phyloP scores from a whole-genome alignment of 1,139 yeast genomes.

The Candida pseudoviswanathii region DNA sequence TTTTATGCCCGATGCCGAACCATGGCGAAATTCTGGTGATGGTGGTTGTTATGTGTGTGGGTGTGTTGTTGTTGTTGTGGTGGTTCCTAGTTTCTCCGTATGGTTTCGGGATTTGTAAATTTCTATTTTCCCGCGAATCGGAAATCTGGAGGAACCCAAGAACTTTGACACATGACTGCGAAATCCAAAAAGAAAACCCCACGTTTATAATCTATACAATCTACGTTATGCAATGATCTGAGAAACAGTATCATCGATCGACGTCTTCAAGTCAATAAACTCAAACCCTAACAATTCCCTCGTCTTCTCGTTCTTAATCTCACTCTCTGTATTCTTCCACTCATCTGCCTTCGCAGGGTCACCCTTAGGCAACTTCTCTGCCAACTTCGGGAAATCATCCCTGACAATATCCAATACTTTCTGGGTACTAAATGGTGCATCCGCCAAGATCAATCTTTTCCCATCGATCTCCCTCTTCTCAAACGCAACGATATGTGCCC shows the following conservation, averaged over 20 bases:
- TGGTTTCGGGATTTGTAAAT: not conserved
- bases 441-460: constrained; percentile 31
- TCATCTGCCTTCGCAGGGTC: constrained; percentile 9
- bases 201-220: too few relatives aligned
- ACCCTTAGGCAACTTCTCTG: constrained; percentile 18
- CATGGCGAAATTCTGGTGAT: not conserved
- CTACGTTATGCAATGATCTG: constrained; percentile 28
- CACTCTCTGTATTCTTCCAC: constrained; percentile 5
- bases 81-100: not conserved
- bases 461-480: constrained; percentile 26
- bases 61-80: too few relatives aligned
- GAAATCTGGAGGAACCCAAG: not conserved
- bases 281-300: constrained; percentile 37
- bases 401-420: constrained; percentile 26
- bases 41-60: not conserved
- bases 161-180: too few relatives aligned
- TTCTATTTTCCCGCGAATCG: constrained; percentile 2
- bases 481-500: constrained; percentile 44
- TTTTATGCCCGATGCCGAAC: too few relatives aligned
- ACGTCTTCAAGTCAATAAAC: constrained; percentile 35
- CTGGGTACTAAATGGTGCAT: constrained; percentile 27
- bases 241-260: constrained; percentile 41
- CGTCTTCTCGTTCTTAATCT: constrained; percentile 24
- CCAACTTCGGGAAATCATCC: constrained; percentile 19
- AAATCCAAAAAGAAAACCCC: too few relatives aligned